Evolutionary conservation across 192 early-diverging fungal species (phyloP), one percentile per base, ranked within the genome.

Genomic region (Coemansia sp.): DNA sequence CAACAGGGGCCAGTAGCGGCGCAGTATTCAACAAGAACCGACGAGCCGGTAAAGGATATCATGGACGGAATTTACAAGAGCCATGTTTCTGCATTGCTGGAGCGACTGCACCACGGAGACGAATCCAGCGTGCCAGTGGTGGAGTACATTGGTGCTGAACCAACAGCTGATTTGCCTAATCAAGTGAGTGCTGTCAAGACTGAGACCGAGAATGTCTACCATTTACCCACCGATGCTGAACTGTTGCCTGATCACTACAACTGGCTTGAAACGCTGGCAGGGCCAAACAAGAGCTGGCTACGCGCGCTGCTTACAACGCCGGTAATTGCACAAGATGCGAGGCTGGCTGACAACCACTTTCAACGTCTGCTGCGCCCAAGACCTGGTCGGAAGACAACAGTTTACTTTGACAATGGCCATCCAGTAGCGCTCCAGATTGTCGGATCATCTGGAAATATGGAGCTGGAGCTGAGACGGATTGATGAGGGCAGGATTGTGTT

Each of bases 1-100:
- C 84, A 96, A 56, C 95, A 98, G 47, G 95, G 95, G 47, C 92
- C 92, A 12, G 85, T 90, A 15, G 90, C 95, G 25, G 91, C 82
- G 10, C 84, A 79, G 15, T 90, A 91, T 61, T 84, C 89, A 31
- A 89, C 82, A 55, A 81, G 77, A 18, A 87, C 86, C n/a, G 84
- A 96, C 67, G 89, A 94, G 70, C 93, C 93, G 6, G 92, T 94
- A 36, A 89, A 87, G 61, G 91, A 91, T 17, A 93, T 96, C 63
- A 77, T 97, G 24, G 92, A 89, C 60, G 84, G 86, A 34, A 89
- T 97, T 24, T 92, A 94, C 77, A 63, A 85, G 17, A 86, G 84
- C 42, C 91, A 94, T 54, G 89, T 95, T 58, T 84, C 79, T 51
- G 91, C 44, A 17, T 47, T 47, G 44, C n/a, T 47, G 2, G 17